Base-by-base conservation (phyloP, 78 protist species). In the Polysphondylium violaceum region DNA sequence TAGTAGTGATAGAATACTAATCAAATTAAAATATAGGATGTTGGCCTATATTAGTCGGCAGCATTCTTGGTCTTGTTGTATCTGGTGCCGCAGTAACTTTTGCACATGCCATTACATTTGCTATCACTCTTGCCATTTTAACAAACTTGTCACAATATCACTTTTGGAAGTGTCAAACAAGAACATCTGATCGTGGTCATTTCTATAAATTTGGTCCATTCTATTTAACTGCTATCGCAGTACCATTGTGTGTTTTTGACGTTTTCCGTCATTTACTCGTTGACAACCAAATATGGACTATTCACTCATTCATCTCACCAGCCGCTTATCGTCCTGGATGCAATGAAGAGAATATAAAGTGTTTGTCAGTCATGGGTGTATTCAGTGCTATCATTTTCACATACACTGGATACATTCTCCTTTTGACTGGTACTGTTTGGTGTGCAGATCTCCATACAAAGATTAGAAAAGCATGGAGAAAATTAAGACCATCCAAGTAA, bases 241-340 rank as follows among this genome's bases (percentile, higher is more conserved):
- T 69, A 8, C 88, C 88, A 8, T 43, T 83, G 36, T 56, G 63
- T 5, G 69, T 72, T 16, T 33, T 83, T 50, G 90, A 83, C 41
- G 55, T 83, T 17, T 44, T 83, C 0, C 59, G 90, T 51, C 90
- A 83, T 25, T 43, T 83, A 1, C 59, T 83, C 1, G 90, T 83
- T 17, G 90, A 83, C 43, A 83, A 83, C 27, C 40, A 51, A 43
- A 16, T 83, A 12, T 83, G 90, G 90, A 83, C 90, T 12, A n/a
- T 61, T 2, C 0, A 68, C 2, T 6, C 76, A 3, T 8, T 43
- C 6, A 25, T 73, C 29, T 53, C 59, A 2, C 90, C 90, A 0
- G 76, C 78, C 8, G 90, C 90, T 16, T 83, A 83, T 27, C 47
- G 89, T 47, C 90, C 90, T 19, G 78, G 78, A 12, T 83, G 90